A percentile compares a stretch with the other conserved stretches of the same genome.
Conservation (phyloP, 2,329 filamentous ascomycete genomes). For the Clonostachys solani region DNA sequence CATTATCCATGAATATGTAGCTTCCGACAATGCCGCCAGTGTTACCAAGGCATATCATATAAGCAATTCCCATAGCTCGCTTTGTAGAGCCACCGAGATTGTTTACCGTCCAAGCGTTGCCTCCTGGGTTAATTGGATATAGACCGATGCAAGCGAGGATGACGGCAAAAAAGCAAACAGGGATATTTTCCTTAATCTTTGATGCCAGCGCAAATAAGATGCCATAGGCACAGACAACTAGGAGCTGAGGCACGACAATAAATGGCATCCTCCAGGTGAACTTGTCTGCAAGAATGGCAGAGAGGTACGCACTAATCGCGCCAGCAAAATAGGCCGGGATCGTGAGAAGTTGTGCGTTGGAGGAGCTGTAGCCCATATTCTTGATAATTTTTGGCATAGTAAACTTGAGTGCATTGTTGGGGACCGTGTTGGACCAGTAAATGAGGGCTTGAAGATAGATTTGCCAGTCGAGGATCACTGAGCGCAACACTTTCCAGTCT, state of each 20-base stretch:
- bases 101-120: conserved; percentile 3
- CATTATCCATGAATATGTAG: conserved; percentile 10
- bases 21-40: conserved; percentile 5
- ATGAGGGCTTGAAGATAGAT: too few species aligned
- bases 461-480: too few species aligned
- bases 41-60: conserved; percentile 6
- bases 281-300: conserved; percentile 64
- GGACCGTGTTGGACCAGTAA: too few species aligned
- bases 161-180: conserved; percentile 60
- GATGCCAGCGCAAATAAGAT: conserved; percentile 54
- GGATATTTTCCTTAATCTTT: conserved; percentile 31
- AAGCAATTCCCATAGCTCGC: conserved; percentile 6
- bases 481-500: too few species aligned
- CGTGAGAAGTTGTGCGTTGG: conserved; percentile 33
- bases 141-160: conserved; percentile 68
- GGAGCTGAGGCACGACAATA: conserved; percentile 54
- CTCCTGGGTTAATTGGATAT: conserved; percentile 43
- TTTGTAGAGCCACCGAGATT: conserved; percentile 7
- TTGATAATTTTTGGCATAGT: conserved; percentile 15
- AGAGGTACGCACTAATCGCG: conserved; percentile 55
- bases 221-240: conserved; percentile 60
- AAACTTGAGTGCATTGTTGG: conserved; percentile 8
- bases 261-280: conserved; percentile 61
- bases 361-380: conserved; percentile 16
- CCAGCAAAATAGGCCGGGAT: conserved; percentile 57